Evolutionary conservation across 1,139 yeast species (phyloP).

Genomic region (Kodamaea arcana): DNA sequence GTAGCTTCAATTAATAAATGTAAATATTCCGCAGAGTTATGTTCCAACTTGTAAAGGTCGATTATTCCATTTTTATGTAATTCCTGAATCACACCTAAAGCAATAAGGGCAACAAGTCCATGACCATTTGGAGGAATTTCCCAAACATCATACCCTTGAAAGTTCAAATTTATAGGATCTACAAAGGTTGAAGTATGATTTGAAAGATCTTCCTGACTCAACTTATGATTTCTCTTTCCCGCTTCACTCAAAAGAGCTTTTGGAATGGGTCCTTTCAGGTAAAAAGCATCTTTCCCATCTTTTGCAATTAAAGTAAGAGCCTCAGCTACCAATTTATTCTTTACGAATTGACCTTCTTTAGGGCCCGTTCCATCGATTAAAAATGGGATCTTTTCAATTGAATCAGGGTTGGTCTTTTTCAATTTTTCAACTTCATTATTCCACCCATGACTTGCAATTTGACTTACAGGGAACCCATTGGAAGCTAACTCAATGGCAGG

Average conservation of each 20-base stretch:
- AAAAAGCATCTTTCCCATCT: slow-evolving; percentile 62
- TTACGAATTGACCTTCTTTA: slow-evolving; percentile 54
- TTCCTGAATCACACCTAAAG: slow-evolving; percentile 61
- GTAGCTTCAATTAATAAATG: slow-evolving; percentile 68
- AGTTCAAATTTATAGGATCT: slow-evolving; percentile 53
- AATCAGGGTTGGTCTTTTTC: slow-evolving; percentile 27
- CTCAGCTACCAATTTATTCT: slow-evolving; percentile 51
- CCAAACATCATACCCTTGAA: slow-evolving; percentile 50
- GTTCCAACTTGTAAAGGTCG: slow-evolving; percentile 45
- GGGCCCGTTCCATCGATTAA: slow-evolving; percentile 43
- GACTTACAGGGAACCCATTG: slow-evolving; percentile 62
- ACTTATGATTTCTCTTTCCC: slow-evolving; percentile 49
- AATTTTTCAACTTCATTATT: slow-evolving; percentile 33
- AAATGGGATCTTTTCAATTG: slow-evolving; percentile 31
- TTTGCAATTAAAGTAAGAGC: slow-evolving; percentile 51
- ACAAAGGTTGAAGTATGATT: slow-evolving; percentile 56
- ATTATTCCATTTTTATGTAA: slow-evolving; percentile 46
- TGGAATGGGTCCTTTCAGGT: slow-evolving; percentile 61
- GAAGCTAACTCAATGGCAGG: slow-evolving; percentile 75
- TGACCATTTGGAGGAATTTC: slow-evolving; percentile 85
- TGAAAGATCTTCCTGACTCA: slow-evolving; percentile 53
- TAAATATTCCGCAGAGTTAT: slow-evolving; percentile 68
- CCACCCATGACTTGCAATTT: slow-evolving; percentile 58
- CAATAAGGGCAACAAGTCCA: slow-evolving; percentile 67
- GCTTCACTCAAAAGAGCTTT: slow-evolving; percentile 58